Evolutionary conservation across 2,329 filamentous ascomycete genomes (phyloP).

Genomic region (Epichloe sibirici): DNA sequence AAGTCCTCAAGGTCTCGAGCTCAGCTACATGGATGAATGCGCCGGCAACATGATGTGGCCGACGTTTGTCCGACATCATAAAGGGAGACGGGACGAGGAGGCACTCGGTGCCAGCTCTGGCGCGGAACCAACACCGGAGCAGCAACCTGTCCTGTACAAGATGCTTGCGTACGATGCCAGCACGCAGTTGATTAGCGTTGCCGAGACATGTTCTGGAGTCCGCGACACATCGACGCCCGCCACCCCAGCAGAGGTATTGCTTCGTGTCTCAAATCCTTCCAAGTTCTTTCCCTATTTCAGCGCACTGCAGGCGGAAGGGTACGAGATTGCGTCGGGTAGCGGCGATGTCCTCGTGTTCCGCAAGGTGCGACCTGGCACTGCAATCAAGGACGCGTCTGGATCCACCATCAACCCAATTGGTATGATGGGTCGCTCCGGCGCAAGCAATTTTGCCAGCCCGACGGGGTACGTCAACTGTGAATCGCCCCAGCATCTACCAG

Average conservation of each 20-base stretch:
- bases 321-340: conserved; percentile 52
- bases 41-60: conserved; percentile 22
- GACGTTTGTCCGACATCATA: conserved; percentile 22
- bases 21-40: conserved; percentile 32
- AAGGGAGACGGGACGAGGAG: neutral
- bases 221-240: conserved; percentile 35
- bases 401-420: conserved; percentile 44
- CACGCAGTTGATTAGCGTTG: conserved; percentile 43
- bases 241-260: conserved; percentile 47
- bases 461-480: conserved; percentile 56
- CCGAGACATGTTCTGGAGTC: conserved; percentile 47
- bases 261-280: conserved; percentile 47
- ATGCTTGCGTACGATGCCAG: conserved; percentile 53
- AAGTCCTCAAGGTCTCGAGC: conserved; percentile 35
- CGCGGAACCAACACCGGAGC: neutral
- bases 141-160: conserved; percentile 35
- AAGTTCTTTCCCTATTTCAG: conserved; percentile 55
- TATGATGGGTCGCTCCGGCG: conserved; percentile 34
- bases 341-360: conserved; percentile 55
- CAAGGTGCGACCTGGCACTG: conserved; percentile 31
- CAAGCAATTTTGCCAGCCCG: conserved; percentile 49
- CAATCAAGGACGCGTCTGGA: conserved; percentile 3
- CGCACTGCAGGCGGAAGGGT: conserved; percentile 46
- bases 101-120: neutral
- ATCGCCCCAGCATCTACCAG: conserved; percentile 24